Percentiles rank a stretch among this genome's conserved stretches.
Conservation (phyloP, 352 stramenopile species). For the Phytophthora tubulina region DNA sequence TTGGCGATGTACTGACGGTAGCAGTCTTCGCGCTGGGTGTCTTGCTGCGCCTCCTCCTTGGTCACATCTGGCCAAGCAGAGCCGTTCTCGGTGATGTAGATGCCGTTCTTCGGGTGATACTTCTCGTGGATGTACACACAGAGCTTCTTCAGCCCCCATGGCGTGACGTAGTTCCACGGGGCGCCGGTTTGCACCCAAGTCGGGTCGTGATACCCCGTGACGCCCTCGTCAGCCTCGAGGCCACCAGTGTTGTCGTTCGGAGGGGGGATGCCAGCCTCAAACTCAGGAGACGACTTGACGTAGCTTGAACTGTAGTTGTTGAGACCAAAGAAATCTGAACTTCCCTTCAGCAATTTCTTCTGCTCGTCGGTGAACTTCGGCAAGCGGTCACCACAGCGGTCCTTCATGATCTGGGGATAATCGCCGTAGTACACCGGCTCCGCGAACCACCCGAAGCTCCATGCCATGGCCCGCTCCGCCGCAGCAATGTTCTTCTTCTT, state of each 20-base stretch:
- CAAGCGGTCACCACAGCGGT: slow-evolving; percentile 80
- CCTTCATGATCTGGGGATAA: slow-evolving; percentile 92
- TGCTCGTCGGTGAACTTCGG: slow-evolving; percentile 90
- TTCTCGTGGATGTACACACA: slow-evolving; percentile 90
- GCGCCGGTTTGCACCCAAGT: slow-evolving; percentile 77
- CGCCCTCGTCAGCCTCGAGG: slow-evolving; percentile 49
- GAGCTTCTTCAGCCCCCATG: slow-evolving; percentile 87
- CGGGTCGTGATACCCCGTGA: slow-evolving; percentile 43
- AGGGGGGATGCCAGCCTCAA: slow-evolving; percentile 30
- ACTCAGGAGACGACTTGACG: slow-evolving; percentile 47
- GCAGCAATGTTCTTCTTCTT: slow-evolving; percentile 70
- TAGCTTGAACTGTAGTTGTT: slow-evolving; percentile 93
- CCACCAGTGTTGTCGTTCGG: slow-evolving; percentile 43
- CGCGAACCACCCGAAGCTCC: slow-evolving; percentile 91
- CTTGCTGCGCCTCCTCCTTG: slow-evolving; percentile 70
- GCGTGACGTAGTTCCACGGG: slow-evolving; percentile 76
- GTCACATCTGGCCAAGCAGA: slow-evolving; percentile 64
- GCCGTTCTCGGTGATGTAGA: slow-evolving; percentile 95
- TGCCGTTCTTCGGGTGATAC: slow-evolving; percentile 75
- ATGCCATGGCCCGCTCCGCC: slow-evolving; percentile 81
- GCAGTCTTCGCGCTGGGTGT: slow-evolving; percentile 79
- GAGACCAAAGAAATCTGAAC: slow-evolving; percentile 93
- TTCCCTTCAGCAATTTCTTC: slow-evolving; percentile 79
- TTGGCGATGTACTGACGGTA: slow-evolving; percentile 81
- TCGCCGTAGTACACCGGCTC: slow-evolving; percentile 93